A percentile compares a stretch with the other conserved stretches of the same genome.
These are phyloP conservation scores for Fraxinus angustifolia DNA, from an alignment of 305 asterid genomes.

Conservation along the genomic window DNA sequence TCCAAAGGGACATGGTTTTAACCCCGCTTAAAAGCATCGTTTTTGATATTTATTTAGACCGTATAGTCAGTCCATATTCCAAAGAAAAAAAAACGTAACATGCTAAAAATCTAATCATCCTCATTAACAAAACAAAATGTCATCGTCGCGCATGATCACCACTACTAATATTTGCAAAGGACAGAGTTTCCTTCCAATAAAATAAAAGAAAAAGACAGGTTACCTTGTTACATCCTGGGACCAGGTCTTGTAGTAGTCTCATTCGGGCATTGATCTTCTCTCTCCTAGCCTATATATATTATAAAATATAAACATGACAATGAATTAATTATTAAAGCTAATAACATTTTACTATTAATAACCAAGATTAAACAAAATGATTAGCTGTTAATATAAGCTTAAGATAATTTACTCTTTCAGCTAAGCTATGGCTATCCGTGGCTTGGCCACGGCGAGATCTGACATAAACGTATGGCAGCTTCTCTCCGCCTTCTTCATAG, in stretches of 20 bases:
- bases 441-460: conserved; percentile 98
- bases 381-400: conserved; percentile 22
- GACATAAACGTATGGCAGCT: conserved; percentile 84
- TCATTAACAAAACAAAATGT: conserved; percentile 1
- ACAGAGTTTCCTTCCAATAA: not conserved
- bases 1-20: not conserved
- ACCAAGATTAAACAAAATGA: conserved; percentile 28
- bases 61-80: not conserved
- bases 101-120: conserved; percentile 20
- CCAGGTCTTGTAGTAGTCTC: conserved; percentile 91
- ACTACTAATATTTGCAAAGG: not conserved
- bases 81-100: not conserved
- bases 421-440: conserved; percentile 94
- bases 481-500: conserved; percentile 47
- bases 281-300: conserved; percentile 76
- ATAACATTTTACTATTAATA: conserved; percentile 15
- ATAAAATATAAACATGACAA: conserved; percentile 19
- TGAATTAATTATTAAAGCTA: conserved; percentile 16
- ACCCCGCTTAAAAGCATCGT: not conserved
- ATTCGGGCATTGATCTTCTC: conserved; percentile 95
- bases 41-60: not conserved
- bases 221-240: conserved; percentile 98
- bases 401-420: conserved; percentile 69
- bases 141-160: not conserved
- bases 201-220: conserved; percentile 36